These are phyloP conservation scores for Solanum gracilifrons DNA, from an alignment of 257 asterid species.

Conservation along the genomic window DNA sequence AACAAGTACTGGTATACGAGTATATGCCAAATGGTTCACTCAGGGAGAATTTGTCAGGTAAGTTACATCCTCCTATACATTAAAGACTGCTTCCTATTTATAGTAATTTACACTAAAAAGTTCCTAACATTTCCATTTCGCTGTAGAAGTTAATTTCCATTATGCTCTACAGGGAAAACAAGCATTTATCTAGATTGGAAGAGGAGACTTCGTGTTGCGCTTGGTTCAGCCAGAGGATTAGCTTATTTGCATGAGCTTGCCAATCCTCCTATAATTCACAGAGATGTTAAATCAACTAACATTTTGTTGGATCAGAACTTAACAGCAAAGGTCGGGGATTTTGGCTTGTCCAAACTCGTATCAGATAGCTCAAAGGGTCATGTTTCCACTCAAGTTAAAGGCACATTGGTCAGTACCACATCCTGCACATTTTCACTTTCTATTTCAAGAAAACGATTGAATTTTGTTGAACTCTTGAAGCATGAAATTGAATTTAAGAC, in stretches of 20 bases:
- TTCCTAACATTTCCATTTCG: not conserved
- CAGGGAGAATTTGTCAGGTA: constrained; percentile 69
- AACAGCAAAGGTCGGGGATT: constrained; percentile 91
- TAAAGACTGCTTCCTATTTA: not conserved
- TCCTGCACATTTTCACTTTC: not conserved
- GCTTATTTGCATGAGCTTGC: constrained; percentile 91
- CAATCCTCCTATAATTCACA: constrained; percentile 85
- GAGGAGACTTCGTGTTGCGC: constrained; percentile 63
- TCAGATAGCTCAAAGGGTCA: constrained; percentile 77
- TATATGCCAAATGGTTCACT: constrained; percentile 79
- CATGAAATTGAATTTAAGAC: not conserved
- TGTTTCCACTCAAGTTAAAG: constrained; percentile 94
- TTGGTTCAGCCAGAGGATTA: constrained; percentile 92
- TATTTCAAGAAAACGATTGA: not conserved
- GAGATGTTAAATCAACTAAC: constrained; percentile 81
- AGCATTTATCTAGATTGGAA: constrained; percentile 81
- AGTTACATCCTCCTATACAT: not conserved
- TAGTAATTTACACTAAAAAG: not conserved
- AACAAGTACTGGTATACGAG: constrained; percentile 85
- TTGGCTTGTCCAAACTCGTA: constrained; percentile 84
- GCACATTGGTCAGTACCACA: constrained; percentile 57
- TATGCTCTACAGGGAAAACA: constrained; percentile 40
- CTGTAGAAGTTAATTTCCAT: not conserved
- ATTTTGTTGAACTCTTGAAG: not conserved
- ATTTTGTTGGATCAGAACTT: constrained; percentile 73